Evolutionary conservation across 1,139 yeast species (phyloP).

Genomic region (Hansenula sp.): DNA sequence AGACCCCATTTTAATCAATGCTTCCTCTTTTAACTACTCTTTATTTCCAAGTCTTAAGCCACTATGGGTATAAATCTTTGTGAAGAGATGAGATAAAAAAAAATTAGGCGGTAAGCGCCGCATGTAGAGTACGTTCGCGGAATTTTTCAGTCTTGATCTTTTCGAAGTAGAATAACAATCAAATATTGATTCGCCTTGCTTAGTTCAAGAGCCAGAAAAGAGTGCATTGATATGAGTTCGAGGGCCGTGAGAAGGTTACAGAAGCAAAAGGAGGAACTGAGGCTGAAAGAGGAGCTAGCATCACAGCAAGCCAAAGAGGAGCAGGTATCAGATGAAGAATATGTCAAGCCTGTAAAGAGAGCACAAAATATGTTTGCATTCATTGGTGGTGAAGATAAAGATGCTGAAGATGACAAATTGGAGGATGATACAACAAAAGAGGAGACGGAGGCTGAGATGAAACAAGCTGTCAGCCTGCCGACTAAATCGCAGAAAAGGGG

Average conservation of each 20-base stretch:
- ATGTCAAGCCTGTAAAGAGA: conserved; percentile 21
- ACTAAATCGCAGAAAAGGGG: conserved; percentile 20
- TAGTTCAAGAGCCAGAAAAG: no score
- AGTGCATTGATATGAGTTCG: no score
- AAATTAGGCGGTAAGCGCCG: neutral
- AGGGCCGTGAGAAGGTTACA: conserved; percentile 57
- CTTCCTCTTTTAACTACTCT: no score
- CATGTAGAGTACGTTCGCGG: neutral
- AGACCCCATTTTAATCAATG: conserved; percentile 40
- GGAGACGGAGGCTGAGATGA: conserved; percentile 6
- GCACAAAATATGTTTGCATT: conserved; percentile 21
- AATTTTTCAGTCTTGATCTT: no score
- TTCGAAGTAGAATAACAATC: no score
- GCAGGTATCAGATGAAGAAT: conserved; percentile 32
- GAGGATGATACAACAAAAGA: conserved; percentile 8
- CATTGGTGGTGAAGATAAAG: conserved; percentile 18
- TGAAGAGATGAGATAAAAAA: conserved; percentile 1
- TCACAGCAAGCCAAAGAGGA: conserved; percentile 30
- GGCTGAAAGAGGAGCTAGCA: conserved; percentile 16
- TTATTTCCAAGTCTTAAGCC: neutral
- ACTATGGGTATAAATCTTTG: neutral
- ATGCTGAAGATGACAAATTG: conserved; percentile 7
- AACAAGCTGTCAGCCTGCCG: conserved; percentile 5
- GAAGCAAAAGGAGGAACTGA: conserved; percentile 37
- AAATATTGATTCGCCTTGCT: no score